Conservation (phyloP, 129 eudicot species). For the Flaveria trinervia region DNA sequence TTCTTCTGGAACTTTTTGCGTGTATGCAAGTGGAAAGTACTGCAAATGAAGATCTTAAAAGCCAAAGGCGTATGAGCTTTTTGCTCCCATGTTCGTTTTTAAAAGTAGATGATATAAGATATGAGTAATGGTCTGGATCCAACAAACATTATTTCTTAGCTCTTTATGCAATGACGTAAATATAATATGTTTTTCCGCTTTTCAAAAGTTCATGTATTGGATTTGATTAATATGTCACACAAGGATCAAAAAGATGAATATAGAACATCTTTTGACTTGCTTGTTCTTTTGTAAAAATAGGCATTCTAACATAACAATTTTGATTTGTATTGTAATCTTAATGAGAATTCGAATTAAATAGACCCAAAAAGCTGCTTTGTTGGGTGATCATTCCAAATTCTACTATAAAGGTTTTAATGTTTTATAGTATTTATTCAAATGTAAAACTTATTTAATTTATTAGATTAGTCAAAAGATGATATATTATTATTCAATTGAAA, state of each 20-base stretch:
- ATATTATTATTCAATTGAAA: not conserved
- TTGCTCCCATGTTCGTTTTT: not conserved
- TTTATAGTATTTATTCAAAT: not conserved
- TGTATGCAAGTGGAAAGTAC: not conserved
- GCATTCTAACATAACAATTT: not conserved
- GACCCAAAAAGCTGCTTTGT: not conserved
- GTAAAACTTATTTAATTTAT: not conserved
- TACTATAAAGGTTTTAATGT: not conserved
- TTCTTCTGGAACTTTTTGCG: not conserved
- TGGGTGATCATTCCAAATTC: not conserved
- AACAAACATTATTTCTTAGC: not conserved
- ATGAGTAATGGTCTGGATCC: conserved; percentile 3
- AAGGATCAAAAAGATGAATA: too few relatives aligned
- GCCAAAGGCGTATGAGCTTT: not conserved
- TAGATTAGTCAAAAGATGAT: not conserved
- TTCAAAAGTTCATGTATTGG: not conserved
- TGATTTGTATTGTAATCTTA: not conserved
- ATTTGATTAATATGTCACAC: too few relatives aligned
- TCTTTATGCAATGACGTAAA: not conserved
- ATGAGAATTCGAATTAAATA: not conserved
- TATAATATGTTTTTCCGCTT: not conserved
- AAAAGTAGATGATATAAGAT: conserved; percentile 13
- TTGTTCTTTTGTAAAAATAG: too few relatives aligned
- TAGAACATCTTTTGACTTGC: too few relatives aligned
- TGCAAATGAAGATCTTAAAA: conserved; percentile 3